These are phyloP conservation scores for Strigomonas culicis DNA, from an alignment of 208 protist genomes.

Conservation along the genomic window DNA sequence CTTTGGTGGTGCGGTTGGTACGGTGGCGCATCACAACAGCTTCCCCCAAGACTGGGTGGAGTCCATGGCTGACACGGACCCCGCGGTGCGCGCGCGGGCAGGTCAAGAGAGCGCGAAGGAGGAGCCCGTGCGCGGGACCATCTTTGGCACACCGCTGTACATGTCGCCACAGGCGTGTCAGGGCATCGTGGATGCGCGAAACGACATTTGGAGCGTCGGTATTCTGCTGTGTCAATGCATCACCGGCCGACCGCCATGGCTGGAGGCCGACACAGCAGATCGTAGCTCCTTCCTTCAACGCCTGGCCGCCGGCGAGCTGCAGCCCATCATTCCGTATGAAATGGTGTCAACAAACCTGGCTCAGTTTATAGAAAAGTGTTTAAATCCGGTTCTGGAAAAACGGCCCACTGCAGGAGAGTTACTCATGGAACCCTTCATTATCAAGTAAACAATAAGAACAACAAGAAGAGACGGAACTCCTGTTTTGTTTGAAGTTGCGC, in stretches of 20 bases:
- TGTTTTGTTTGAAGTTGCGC: background rate
- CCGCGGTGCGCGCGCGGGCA: slow-evolving; percentile 1
- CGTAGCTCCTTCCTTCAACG: slow-evolving; percentile 32
- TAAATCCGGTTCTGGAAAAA: slow-evolving; percentile 18
- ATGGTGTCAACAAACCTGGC: slow-evolving; percentile 11
- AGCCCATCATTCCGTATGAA: slow-evolving; percentile 27
- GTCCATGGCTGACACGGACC: background rate
- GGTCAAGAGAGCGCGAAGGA: background rate
- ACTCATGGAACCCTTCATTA: slow-evolving; percentile 47
- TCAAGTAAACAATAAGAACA: background rate
- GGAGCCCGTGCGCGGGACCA: background rate
- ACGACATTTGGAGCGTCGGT: slow-evolving; percentile 81
- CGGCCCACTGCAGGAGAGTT: slow-evolving; percentile 42
- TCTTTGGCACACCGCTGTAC: slow-evolving; percentile 70
- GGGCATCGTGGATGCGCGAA: slow-evolving; percentile 47
- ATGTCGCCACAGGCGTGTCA: slow-evolving; percentile 78
- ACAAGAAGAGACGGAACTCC: background rate
- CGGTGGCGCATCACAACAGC: background rate
- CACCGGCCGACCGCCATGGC: slow-evolving; percentile 57
- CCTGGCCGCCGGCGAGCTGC: slow-evolving; percentile 23
- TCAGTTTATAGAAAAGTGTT: slow-evolving; percentile 47
- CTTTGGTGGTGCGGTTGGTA: slow-evolving; percentile 58
- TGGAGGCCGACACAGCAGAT: slow-evolving; percentile 29
- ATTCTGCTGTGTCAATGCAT: slow-evolving; percentile 68
- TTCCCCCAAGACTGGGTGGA: background rate